Evolutionary conservation across 257 asterid species (phyloP).

Genomic region (Capsicum rhomboideum): DNA sequence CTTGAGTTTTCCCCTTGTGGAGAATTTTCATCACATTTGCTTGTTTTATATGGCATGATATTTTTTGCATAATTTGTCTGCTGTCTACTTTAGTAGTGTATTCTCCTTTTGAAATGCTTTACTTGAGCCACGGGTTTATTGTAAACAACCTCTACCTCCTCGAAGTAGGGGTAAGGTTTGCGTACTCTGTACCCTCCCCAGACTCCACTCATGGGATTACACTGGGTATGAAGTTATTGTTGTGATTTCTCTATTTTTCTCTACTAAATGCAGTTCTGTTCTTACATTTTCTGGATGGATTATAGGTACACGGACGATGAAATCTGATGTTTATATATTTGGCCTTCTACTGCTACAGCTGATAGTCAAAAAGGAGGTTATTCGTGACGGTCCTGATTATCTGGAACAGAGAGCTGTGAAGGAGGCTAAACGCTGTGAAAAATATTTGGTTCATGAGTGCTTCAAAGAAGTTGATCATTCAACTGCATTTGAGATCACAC

Average conservation of each 20-base stretch:
- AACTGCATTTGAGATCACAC: neutral
- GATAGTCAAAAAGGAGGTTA: neutral
- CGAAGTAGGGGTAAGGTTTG: neutral
- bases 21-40: neutral
- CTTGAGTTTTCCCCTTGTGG: neutral
- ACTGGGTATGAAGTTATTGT: too few species aligned
- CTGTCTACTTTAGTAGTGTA: too few species aligned
- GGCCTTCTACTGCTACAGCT: neutral
- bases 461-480: neutral
- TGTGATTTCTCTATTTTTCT: neutral
- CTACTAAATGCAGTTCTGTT: neutral
- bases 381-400: neutral
- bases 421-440: neutral
- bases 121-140: neutral
- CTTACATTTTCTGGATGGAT: neutral
- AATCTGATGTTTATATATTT: neutral
- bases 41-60: neutral
- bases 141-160: neutral
- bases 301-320: neutral
- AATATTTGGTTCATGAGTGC: neutral
- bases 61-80: neutral
- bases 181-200: too few species aligned
- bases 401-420: neutral
- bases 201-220: too few species aligned
- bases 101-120: neutral